These are phyloP conservation scores for Chlorophyllum brunneum DNA, from an alignment of 768 basidiomycete genomes.

Conservation along the genomic window DNA sequence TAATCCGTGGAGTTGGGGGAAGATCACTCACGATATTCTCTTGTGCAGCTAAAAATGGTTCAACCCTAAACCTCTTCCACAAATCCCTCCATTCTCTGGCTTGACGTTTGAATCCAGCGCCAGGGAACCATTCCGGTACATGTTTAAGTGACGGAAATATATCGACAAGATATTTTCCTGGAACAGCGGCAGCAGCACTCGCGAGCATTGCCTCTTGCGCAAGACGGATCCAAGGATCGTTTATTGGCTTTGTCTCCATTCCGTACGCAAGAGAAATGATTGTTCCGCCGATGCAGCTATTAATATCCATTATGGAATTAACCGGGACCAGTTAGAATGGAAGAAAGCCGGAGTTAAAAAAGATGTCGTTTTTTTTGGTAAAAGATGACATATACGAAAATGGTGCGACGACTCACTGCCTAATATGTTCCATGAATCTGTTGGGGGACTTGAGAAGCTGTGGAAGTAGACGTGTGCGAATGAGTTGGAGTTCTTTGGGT, in stretches of 20 bases:
- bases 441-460: slow-evolving; percentile 24
- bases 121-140: slow-evolving; percentile 57
- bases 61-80: slow-evolving; percentile 30
- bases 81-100: slow-evolving; percentile 40
- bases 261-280: slow-evolving; percentile 45
- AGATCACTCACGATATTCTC: slow-evolving; percentile 22
- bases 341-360: too few species aligned
- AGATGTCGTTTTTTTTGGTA: too few species aligned
- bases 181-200: slow-evolving; percentile 30
- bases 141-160: slow-evolving; percentile 33
- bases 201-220: slow-evolving; percentile 35
- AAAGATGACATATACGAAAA: neutral
- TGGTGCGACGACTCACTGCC: slow-evolving; percentile 28
- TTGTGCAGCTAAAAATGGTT: slow-evolving; percentile 29
- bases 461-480: slow-evolving; percentile 10
- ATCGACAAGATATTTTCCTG: slow-evolving; percentile 45
- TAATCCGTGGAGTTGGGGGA: neutral
- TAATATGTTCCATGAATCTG: slow-evolving; percentile 29
- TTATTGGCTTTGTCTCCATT: slow-evolving; percentile 29
- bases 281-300: slow-evolving; percentile 27
- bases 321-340: too few species aligned
- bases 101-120: slow-evolving; percentile 52
- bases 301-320: neutral
- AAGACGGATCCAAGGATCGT: slow-evolving; percentile 41
- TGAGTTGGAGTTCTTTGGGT: slow-evolving; percentile 19